Evolutionary conservation across 257 asterid species (phyloP).

Genomic region (Misopates orontium): DNA sequence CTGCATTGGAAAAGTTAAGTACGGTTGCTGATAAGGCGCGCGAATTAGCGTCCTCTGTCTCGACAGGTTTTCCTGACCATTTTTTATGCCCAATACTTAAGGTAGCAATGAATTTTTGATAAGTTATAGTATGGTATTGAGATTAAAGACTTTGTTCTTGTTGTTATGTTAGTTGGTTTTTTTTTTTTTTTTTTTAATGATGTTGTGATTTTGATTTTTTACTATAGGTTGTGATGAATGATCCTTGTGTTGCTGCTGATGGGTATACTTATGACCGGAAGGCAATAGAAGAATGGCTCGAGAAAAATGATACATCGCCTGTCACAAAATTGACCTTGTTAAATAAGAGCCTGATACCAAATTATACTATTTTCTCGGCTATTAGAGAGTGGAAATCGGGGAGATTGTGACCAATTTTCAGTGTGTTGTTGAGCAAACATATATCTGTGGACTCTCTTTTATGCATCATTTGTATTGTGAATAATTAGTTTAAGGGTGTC

Average conservation of each 20-base stretch:
- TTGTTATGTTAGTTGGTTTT: neutral
- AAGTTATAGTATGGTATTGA: neutral
- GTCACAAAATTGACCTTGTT: conserved; percentile 45
- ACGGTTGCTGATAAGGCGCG: conserved; percentile 34
- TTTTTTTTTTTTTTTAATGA: neutral
- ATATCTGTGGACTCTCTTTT: neutral
- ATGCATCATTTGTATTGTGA: neutral
- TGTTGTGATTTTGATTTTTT: neutral
- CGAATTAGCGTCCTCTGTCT: conserved; percentile 21
- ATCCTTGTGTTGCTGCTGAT: conserved; percentile 63
- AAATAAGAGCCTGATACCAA: conserved; percentile 50
- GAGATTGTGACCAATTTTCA: conserved; percentile 22
- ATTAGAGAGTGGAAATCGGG: conserved; percentile 49
- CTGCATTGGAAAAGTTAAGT: conserved; percentile 43
- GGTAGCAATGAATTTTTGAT: conserved; percentile 29
- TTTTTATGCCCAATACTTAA: conserved; percentile 58
- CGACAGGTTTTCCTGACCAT: conserved; percentile 36
- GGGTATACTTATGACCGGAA: conserved; percentile 55
- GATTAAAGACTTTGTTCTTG: too few relatives aligned
- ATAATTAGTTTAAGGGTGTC: neutral
- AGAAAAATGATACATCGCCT: conserved; percentile 43
- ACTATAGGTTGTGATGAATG: conserved; percentile 51
- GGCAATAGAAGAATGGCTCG: conserved; percentile 49
- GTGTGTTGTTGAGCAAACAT: neutral
- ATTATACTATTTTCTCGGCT: conserved; percentile 53